These are phyloP conservation scores for Phytophthora fragariaefolia DNA, from an alignment of 352 stramenopile species.

Conservation along the genomic window DNA sequence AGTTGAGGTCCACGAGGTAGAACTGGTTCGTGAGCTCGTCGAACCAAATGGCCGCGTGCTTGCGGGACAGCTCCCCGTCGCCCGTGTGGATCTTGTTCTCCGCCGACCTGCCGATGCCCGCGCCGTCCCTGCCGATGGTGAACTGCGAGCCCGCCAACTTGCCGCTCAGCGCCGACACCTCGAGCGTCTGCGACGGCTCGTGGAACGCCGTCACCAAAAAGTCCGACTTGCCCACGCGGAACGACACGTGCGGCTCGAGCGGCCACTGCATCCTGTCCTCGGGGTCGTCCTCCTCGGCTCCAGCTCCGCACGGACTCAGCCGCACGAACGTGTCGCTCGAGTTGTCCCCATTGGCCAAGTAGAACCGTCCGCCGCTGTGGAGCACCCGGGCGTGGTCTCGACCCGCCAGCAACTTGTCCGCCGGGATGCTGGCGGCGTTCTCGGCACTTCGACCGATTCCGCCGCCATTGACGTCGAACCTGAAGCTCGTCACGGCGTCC, in stretches of 20 bases:
- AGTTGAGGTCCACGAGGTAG: slow-evolving; percentile 88
- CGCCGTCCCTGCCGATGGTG: slow-evolving; percentile 88
- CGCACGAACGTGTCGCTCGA: slow-evolving; percentile 77
- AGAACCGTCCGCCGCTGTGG: slow-evolving; percentile 67
- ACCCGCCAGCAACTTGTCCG: slow-evolving; percentile 65
- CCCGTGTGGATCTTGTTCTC: slow-evolving; percentile 94
- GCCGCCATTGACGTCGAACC: slow-evolving; percentile 57
- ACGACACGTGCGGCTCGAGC: slow-evolving; percentile 60
- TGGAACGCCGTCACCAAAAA: slow-evolving; percentile 72
- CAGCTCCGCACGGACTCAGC: slow-evolving; percentile 46
- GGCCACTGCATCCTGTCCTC: slow-evolving; percentile 86
- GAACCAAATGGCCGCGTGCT: slow-evolving; percentile 95
- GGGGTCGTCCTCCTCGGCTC: slow-evolving; percentile 41
- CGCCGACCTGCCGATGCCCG: slow-evolving; percentile 82
- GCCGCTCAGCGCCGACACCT: slow-evolving; percentile 63
- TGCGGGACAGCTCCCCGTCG: slow-evolving; percentile 95
- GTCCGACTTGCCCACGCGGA: slow-evolving; percentile 85
- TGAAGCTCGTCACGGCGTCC: slow-evolving; percentile 77
- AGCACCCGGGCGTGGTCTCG: slow-evolving; percentile 66
- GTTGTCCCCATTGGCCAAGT: slow-evolving; percentile 59
- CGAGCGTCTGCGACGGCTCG: slow-evolving; percentile 56
- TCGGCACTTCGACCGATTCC: slow-evolving; percentile 55
- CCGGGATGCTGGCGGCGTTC: slow-evolving; percentile 76
- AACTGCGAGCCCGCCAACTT: slow-evolving; percentile 78
- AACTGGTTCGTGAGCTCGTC: slow-evolving; percentile 79